These are phyloP conservation scores for Rhizopus sp. DNA, from an alignment of 371 early-diverging fungal genomes.

Conservation along the genomic window DNA sequence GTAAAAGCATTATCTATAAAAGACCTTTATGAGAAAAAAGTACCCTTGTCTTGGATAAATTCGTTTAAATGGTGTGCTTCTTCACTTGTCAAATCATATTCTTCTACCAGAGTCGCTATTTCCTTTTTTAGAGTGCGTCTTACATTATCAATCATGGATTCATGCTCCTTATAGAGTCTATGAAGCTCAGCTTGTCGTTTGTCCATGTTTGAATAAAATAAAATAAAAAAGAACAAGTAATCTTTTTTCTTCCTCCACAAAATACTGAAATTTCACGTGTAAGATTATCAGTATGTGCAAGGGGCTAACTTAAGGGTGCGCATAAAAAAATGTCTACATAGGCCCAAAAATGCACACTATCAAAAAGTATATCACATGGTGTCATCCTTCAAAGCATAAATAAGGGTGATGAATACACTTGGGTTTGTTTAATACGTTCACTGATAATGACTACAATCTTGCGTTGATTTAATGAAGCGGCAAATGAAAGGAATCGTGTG, in stretches of 20 bases:
- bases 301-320: too few species aligned
- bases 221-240: constrained; percentile 4
- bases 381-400: too few species aligned
- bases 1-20: not conserved
- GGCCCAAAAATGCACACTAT: too few species aligned
- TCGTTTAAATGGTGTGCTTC: constrained; percentile 31
- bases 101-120: constrained; percentile 40
- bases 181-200: constrained; percentile 21
- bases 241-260: not conserved
- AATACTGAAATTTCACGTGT: constrained; percentile 2
- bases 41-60: constrained; percentile 43
- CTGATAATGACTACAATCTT: too few species aligned
- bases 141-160: constrained; percentile 33
- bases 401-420: too few species aligned
- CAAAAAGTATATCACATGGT: too few species aligned
- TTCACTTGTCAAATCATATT: constrained; percentile 27
- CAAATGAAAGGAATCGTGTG: too few species aligned
- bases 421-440: too few species aligned
- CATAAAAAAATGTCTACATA: too few species aligned
- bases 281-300: not conserved
- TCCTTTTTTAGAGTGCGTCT: constrained; percentile 39
- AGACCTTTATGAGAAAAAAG: not conserved
- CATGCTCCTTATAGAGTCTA: constrained; percentile 26
- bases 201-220: constrained; percentile 10
- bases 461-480: too few species aligned